These are phyloP conservation scores for Linnemannia zychae DNA, from an alignment of 192 early-diverging fungal species.

Conservation along the genomic window DNA sequence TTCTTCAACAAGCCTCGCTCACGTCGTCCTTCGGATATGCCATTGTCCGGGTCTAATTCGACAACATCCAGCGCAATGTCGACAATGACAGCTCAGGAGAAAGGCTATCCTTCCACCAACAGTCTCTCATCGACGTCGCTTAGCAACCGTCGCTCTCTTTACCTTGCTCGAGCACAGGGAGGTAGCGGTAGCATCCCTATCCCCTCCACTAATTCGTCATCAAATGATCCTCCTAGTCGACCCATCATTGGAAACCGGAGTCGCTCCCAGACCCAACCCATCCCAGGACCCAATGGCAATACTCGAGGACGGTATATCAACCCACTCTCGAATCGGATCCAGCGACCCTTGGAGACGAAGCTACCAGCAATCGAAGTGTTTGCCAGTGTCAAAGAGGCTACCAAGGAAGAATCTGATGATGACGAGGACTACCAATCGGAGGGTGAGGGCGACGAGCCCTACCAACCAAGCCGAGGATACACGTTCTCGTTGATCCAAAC, in stretches of 20 bases:
- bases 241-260: constrained; percentile 21
- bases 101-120: constrained; percentile 6
- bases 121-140: constrained; percentile 29
- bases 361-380: constrained; percentile 66
- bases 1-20: constrained; percentile 42
- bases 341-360: constrained; percentile 25
- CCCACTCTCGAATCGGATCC: constrained; percentile 25
- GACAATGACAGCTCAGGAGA: not conserved
- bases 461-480: constrained; percentile 52
- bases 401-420: constrained; percentile 71
- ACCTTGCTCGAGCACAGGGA: constrained; percentile 48
- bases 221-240: constrained; percentile 14
- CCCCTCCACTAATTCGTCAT: not conserved
- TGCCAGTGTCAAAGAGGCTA: constrained; percentile 64
- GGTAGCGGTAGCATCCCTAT: constrained; percentile 15
- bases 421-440: constrained; percentile 67
- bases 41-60: not conserved
- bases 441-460: constrained; percentile 55
- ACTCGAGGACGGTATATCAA: constrained; percentile 35
- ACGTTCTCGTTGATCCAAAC: constrained; percentile 67
- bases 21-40: constrained; percentile 38
- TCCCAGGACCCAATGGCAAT: constrained; percentile 27
- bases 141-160: constrained; percentile 26
- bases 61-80: not conserved
- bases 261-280: constrained; percentile 43